These are phyloP conservation scores for Panaeolus cyanescens DNA, from an alignment of 768 basidiomycete genomes.

Conservation along the genomic window DNA sequence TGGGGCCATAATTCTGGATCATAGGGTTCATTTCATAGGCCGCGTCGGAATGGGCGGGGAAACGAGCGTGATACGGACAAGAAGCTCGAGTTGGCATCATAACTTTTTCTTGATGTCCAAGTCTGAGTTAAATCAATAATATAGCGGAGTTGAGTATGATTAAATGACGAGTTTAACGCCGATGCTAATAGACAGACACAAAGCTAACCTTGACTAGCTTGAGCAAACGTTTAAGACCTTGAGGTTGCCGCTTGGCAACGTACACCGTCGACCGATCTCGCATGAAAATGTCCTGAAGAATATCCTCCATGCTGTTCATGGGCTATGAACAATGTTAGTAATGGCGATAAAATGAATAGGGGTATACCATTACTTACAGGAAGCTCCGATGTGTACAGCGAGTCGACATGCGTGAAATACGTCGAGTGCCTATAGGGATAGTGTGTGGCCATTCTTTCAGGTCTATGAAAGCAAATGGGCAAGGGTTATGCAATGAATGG, in stretches of 20 bases:
- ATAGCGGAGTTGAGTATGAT: neutral
- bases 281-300: constrained; percentile 33
- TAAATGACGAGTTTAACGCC: neutral
- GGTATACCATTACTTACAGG: constrained; percentile 19
- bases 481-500: neutral
- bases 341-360: neutral
- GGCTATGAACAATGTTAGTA: constrained; percentile 19
- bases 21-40: too few relatives aligned
- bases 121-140: neutral
- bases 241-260: constrained; percentile 9
- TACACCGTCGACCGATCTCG: constrained; percentile 20
- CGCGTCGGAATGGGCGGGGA: neutral
- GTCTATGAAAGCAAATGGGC: neutral
- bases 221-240: constrained; percentile 13
- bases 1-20: neutral
- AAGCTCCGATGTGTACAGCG: constrained; percentile 26
- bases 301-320: constrained; percentile 33
- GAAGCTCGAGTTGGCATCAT: neutral
- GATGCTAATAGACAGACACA: neutral
- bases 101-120: constrained; percentile 1
- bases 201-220: constrained; percentile 13
- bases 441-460: constrained; percentile 3
- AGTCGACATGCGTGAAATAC: constrained; percentile 28
- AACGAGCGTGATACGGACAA: neutral
- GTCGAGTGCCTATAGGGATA: constrained; percentile 34